Percentiles rank a stretch among this genome's conserved stretches.
Conservation (phyloP, 2,329 filamentous ascomycete species). For the Sphaerostilbella broomeana region DNA sequence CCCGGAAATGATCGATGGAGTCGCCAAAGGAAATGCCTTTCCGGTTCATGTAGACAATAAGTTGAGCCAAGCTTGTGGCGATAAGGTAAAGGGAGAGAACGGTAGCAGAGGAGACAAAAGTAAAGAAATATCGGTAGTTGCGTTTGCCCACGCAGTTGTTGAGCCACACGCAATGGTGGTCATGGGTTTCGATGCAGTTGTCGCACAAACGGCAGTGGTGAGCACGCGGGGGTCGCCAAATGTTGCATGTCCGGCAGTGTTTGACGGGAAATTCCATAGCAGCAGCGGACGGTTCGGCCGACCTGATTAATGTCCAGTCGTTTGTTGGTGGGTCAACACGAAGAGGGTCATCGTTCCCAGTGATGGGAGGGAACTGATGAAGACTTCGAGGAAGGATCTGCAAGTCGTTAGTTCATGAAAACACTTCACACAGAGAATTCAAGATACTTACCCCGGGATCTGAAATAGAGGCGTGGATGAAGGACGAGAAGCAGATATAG, state of each 20-base stretch:
- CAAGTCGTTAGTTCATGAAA: slow-evolving; percentile 14
- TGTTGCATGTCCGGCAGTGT: slow-evolving; percentile 95
- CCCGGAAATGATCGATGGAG: slow-evolving; percentile 64
- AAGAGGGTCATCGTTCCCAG: slow-evolving; percentile 73
- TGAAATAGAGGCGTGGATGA: slow-evolving; percentile 83
- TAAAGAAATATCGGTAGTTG: slow-evolving; percentile 97
- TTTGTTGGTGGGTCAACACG: slow-evolving; percentile 77
- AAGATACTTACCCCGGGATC: slow-evolving; percentile 78
- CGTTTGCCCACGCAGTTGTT: slow-evolving; percentile 96
- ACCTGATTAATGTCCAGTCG: slow-evolving; percentile 89
- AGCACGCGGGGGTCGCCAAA: slow-evolving; percentile 91
- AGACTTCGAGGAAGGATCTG: slow-evolving; percentile 90
- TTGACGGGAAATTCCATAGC: slow-evolving; percentile 98
- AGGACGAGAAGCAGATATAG: slow-evolving; percentile 85
- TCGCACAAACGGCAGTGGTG: slow-evolving; percentile 97
- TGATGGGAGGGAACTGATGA: slow-evolving; percentile 74
- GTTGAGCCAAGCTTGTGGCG: slow-evolving; percentile 70
- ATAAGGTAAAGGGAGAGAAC: slow-evolving; percentile 70
- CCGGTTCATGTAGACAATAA: slow-evolving; percentile 62
- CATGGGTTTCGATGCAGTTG: slow-evolving; percentile 93
- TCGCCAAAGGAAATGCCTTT: slow-evolving; percentile 60
- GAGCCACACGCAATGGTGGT: slow-evolving; percentile 98
- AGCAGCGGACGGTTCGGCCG: slow-evolving; percentile 64
- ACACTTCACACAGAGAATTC: too few relatives aligned
- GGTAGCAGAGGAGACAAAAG: slow-evolving; percentile 76